Evolutionary conservation across 1,139 yeast genomes (phyloP), one percentile per base, ranked within the genome.

Genomic region (Candida albicans): DNA sequence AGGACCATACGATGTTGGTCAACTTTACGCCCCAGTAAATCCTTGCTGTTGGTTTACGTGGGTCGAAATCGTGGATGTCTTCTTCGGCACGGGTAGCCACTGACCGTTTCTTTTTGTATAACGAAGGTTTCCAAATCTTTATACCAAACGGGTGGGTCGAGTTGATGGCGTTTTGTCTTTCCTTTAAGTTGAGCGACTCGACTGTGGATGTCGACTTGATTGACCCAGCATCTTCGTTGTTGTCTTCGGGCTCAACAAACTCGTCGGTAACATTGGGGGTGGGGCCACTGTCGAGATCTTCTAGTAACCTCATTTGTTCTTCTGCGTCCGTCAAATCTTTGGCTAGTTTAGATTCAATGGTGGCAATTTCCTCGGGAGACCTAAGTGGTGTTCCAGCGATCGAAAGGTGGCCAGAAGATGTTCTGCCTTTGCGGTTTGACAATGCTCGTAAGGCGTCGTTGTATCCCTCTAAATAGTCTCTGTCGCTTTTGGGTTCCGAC

Each of bases 81-180:
- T 87, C 89, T 47, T 89, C 96, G 0, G 98, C 98, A 45, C 90
- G 83, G 30, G 84, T 75, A 52, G 95, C 95, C 31, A 93, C 98
- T 1, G 97, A 88, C 56, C 99, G 81, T 49, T 80, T 79, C 64
- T 93, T 93, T 61, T 95, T 93, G 65, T 93, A 93, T 47, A 93
- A 74, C 2, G 99, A 96, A 1, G 99, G 99, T 59, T 93, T 93
- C 99, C 99, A 93, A 55, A 93, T 88, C 62, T 96, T 86, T 42
- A 93, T 90, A 75, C 99, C 99, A 60, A 93, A 93, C 0, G 99
- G 99, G 68, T 95, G 99, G 1, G 98, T 90, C 43, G 88, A 84
- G 59, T 93, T 93, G 61, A 93, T 95, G 3, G 99, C 99, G 53
- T 88, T 90, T 64, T 93, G 99, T 52, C 98, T 82, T 54, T 91